Evolutionary conservation across 78 protist genomes (phyloP), one percentile per base, ranked within the genome.

Genomic region (Pigoraptor vietnamica): DNA sequence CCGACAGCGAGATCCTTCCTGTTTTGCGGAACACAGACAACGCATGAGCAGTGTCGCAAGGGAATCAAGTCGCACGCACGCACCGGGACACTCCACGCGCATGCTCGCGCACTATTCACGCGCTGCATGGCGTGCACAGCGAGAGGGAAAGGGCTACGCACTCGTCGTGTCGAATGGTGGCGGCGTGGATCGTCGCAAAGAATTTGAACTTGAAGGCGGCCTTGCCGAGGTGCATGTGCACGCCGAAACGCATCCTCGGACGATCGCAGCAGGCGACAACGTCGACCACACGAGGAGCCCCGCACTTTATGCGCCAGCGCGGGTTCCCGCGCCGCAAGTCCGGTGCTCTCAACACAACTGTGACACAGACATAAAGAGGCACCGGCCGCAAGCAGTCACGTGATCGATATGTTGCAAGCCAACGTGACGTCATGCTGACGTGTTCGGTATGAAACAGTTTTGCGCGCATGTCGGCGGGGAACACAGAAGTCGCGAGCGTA

Each of bases 191-290:
- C n/a, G 84, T 79, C 84, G 84, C 84, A 79, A 79, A 79, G 84
- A 79, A 79, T 19, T 79, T 79, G 84, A 79, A 79, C 84, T 79
- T 79, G 84, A 79, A 79, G 84, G 84, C 84, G 84, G 84, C 32
- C 32, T 79, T 79, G 35, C 84, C 84, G n/a, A 79, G 67, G 67
- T 48, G 67, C 67, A 48, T 48, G 67, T 48, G 67, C 67, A 48
- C 67, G 14, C 67, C 67, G 14, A 48, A 48, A 6, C 67, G 67
- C 67, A 48, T 48, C 14, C 67, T 48, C 67, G 67, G n/a, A n/a
- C n/a, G n/a, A n/a, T n/a, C n/a, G n/a, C n/a, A n/a, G n/a, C n/a
- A n/a, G n/a, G n/a, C n/a, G n/a, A n/a, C n/a, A n/a, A n/a, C n/a
- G n/a, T n/a, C n/a, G n/a, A n/a, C n/a, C n/a, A n/a, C n/a, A n/a